phyloP scores from a whole-genome alignment of 805 yeast species.

The Candida nonsorbophila region DNA sequence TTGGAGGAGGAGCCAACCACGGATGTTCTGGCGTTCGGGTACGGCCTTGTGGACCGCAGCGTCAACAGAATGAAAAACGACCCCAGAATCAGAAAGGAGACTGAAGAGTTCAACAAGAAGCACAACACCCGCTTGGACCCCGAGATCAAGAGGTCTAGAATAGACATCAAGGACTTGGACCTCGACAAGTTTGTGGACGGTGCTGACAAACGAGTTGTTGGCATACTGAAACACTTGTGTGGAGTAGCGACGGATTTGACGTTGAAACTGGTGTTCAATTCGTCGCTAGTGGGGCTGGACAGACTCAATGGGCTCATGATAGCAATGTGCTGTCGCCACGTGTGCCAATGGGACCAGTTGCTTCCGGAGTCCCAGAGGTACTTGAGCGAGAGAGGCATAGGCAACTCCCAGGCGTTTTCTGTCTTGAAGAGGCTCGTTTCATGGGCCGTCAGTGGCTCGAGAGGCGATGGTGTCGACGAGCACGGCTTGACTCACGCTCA shows the following conservation, averaged over 20 bases:
- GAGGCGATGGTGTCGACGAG: constrained; percentile 20
- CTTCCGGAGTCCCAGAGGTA: constrained; percentile 42
- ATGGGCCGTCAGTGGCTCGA: constrained; percentile 82
- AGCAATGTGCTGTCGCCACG: constrained; percentile 93
- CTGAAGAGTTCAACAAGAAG: constrained; percentile 14
- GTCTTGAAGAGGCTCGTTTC: constrained; percentile 63
- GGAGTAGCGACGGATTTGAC: constrained; percentile 94
- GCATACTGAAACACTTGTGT: constrained; percentile 83
- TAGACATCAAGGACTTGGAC: constrained; percentile 75
- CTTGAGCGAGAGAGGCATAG: constrained; percentile 28
- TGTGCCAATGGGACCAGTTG: constrained; percentile 58
- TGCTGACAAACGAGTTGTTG: constrained; percentile 35
- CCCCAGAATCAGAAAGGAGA: constrained; percentile 56
- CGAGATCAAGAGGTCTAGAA: constrained; percentile 47
- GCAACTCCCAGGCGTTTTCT: constrained; percentile 32
- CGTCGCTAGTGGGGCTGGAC: constrained; percentile 5
- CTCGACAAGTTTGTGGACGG: constrained; percentile 40
- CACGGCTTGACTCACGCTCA: constrained; percentile 22
- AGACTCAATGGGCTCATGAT: constrained; percentile 57
- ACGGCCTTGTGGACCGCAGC: constrained; percentile 69
- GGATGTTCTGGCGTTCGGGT: constrained; percentile 24
- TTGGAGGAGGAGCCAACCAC: constrained; percentile 3
- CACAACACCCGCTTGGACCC: constrained; percentile 13
- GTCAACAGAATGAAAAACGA: constrained; percentile 78
- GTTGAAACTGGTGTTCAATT: constrained; percentile 52